Conservation (phyloP, 768 basidiomycete species). For the Epithele typhae region DNA sequence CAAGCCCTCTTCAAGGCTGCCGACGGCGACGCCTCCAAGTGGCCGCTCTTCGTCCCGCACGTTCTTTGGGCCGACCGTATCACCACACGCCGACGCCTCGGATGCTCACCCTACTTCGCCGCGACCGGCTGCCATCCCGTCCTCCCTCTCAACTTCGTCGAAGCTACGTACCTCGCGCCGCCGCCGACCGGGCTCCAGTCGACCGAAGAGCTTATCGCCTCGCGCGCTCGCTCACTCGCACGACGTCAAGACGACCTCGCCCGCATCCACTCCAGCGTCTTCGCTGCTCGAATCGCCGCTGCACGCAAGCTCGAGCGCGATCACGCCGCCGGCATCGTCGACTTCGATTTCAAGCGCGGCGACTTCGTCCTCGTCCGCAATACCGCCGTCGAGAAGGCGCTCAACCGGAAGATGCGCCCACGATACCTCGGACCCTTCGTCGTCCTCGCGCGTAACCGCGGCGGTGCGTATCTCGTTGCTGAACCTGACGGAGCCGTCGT, state of each 20-base stretch:
- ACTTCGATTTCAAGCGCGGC: constrained; percentile 26
- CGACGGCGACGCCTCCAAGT: constrained; percentile 13
- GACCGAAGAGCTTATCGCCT: constrained; percentile 13
- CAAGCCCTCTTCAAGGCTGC: constrained; percentile 17
- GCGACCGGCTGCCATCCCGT: constrained; percentile 16
- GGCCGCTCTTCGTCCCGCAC: constrained; percentile 16
- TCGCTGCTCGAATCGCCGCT: too few species aligned
- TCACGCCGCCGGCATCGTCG: constrained; percentile 14
- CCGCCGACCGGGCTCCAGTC: constrained; percentile 7
- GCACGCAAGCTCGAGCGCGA: constrained; percentile 13
- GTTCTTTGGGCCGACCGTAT: constrained; percentile 36
- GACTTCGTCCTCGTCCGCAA: constrained; percentile 27
- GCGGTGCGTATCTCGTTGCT: constrained; percentile 22
- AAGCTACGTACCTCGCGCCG: constrained; percentile 16
- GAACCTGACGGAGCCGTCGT: constrained; percentile 24
- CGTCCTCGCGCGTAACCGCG: constrained; percentile 17
- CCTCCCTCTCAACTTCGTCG: constrained; percentile 18
- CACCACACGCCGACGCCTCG: constrained; percentile 24
- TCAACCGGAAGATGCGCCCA: constrained; percentile 22
- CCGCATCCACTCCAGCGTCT: too few species aligned
- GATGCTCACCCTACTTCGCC: constrained; percentile 27
- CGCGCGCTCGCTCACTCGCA: constrained; percentile 4
- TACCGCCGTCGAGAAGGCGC: constrained; percentile 20
- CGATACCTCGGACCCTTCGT: constrained; percentile 25
- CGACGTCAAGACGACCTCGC: too few species aligned